Evolutionary conservation across 495 filamentous ascomycete species (phyloP).

Genomic region (Letharia lupina): DNA sequence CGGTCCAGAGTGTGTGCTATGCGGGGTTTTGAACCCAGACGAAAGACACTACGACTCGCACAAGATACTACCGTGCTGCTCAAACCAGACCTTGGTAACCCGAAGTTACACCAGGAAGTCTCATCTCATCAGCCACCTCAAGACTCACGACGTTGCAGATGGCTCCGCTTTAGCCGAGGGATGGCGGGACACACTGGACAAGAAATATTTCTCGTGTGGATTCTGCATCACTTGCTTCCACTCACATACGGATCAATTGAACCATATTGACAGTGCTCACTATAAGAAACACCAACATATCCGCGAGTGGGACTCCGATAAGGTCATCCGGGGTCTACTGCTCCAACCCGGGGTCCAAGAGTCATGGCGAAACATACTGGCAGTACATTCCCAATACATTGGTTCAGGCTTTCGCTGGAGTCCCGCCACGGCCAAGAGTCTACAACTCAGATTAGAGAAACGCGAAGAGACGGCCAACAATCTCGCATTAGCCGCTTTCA

Average conservation of each 20-base stretch:
- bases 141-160: background rate
- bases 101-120: background rate
- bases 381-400: too few relatives aligned
- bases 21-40: background rate
- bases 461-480: background rate
- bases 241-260: background rate
- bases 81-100: background rate
- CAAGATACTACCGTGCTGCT: background rate
- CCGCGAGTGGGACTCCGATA: background rate
- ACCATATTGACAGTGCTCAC: constrained; percentile 4
- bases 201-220: constrained; percentile 6
- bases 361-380: background rate
- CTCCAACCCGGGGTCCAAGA: background rate
- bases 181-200: background rate
- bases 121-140: background rate
- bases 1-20: background rate
- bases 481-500: background rate
- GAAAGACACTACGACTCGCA: background rate
- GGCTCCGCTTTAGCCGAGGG: background rate
- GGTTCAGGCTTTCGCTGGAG: background rate
- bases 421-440: background rate
- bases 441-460: constrained; percentile 1
- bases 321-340: constrained; percentile 2
- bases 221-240: background rate
- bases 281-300: background rate